Evolutionary conservation across 1,139 yeast genomes (phyloP).

Genomic region (Sporopachydermia cereana): DNA sequence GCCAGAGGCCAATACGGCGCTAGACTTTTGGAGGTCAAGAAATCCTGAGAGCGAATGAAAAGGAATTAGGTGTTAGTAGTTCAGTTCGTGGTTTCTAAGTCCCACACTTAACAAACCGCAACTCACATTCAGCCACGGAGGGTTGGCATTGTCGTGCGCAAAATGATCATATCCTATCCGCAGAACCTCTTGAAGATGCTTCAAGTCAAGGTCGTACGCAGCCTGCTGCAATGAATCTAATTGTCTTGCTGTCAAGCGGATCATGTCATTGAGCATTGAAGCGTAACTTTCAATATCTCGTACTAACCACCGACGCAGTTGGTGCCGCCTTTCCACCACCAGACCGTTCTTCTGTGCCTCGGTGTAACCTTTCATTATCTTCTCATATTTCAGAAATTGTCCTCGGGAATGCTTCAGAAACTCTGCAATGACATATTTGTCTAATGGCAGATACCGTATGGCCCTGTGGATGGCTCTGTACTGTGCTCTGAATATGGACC

Average conservation of each 20-base stretch:
- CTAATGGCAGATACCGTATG: constrained; percentile 2
- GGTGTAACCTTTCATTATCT: neutral
- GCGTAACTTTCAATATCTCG: neutral
- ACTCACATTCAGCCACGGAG: constrained; percentile 1
- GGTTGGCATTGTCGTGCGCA: neutral
- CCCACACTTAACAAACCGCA: no score
- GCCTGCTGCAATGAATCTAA: neutral
- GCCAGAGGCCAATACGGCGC: neutral
- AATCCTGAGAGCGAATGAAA: no score
- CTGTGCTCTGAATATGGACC: neutral
- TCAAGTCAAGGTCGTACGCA: neutral
- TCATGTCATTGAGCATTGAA: neutral
- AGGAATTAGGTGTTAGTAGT: no score
- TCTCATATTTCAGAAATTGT: neutral
- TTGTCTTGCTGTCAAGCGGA: neutral
- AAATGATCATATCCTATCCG: neutral
- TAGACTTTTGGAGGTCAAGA: neutral
- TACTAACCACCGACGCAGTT: neutral
- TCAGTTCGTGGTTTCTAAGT: no score
- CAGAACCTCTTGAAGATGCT: neutral
- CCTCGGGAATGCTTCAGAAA: neutral
- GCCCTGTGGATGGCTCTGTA: neutral
- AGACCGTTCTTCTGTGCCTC: neutral
- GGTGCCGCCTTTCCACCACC: neutral
- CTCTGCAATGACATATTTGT: neutral